Conservation (phyloP, 2,329 filamentous ascomycete species). For the Penicillium digitatum region DNA sequence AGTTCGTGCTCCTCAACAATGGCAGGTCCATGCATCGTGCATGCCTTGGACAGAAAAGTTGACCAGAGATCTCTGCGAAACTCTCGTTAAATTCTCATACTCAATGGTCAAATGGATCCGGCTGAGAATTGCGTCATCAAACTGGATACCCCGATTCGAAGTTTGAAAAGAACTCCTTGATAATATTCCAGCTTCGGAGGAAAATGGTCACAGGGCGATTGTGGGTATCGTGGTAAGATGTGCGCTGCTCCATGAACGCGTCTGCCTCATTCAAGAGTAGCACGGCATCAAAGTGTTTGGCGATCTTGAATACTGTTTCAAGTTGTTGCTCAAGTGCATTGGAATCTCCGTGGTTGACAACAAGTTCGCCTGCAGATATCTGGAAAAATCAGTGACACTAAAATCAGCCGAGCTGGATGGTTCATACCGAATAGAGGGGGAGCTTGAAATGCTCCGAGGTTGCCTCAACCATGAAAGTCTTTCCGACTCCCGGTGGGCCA, state of each 20-base stretch:
- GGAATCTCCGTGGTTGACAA: conserved; percentile 19
- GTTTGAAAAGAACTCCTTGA: conserved; percentile 40
- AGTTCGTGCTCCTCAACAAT: conserved; percentile 9
- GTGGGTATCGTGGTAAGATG: conserved; percentile 22
- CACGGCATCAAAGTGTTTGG: conserved; percentile 28
- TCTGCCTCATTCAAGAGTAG: conserved; percentile 42
- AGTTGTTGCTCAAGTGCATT: conserved; percentile 22
- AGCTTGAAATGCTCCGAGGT: conserved; percentile 27
- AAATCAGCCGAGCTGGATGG: neutral
- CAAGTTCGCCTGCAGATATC: conserved; percentile 20
- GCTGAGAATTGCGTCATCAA: conserved; percentile 37
- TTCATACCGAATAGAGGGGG: conserved; percentile 24
- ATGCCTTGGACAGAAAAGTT: conserved; percentile 15
- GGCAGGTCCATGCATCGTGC: conserved; percentile 13
- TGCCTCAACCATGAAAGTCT: conserved; percentile 36
- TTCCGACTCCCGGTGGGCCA: conserved; percentile 21
- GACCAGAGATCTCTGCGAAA: conserved; percentile 33
- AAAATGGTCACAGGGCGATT: conserved; percentile 35
- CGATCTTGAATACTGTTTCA: conserved; percentile 24
- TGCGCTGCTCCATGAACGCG: conserved; percentile 31
- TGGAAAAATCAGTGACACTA: conserved; percentile 10
- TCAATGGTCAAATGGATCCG: conserved; percentile 33
- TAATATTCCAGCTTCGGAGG: conserved; percentile 41
- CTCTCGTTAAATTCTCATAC: conserved; percentile 28
- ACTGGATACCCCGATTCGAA: conserved; percentile 34